These are phyloP conservation scores for Wickerhamomyces sp. DNA, from an alignment of 1,139 yeast species.

Conservation along the genomic window DNA sequence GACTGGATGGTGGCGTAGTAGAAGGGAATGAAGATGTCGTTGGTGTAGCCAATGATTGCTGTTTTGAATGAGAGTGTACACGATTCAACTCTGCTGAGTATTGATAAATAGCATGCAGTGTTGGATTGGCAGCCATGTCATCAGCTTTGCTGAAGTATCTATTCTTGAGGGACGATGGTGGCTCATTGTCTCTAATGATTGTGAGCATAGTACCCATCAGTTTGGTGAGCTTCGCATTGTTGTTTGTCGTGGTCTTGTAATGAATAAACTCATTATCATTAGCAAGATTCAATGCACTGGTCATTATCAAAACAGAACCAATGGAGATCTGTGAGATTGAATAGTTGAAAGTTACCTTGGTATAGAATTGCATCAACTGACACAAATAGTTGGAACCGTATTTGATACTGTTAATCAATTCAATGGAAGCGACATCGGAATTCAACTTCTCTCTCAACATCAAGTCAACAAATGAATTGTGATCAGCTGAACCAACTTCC, in stretches of 20 bases:
- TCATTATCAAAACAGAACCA: conserved; percentile 36
- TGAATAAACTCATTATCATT: conserved; percentile 8
- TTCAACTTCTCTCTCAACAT: conserved; percentile 31
- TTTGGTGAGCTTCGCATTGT: conserved; percentile 3
- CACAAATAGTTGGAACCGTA: conserved; percentile 56
- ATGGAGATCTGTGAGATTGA: conserved; percentile 53
- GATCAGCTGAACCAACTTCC: conserved; percentile 53
- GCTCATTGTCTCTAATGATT: conserved; percentile 6
- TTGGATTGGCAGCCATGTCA: conserved; percentile 9
- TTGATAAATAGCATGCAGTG: conserved; percentile 7
- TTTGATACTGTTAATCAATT: conserved; percentile 42
- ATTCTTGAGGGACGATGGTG: conserved; percentile 18
- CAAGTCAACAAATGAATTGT: conserved; percentile 58
- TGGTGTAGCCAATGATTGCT: conserved; percentile 3
- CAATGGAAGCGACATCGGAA: conserved; percentile 18
- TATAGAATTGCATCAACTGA: conserved; percentile 60
- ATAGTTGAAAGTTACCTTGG: conserved; percentile 50
- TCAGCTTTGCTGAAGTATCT: conserved; percentile 14
- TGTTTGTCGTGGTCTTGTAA: conserved; percentile 4
- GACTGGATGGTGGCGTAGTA: conserved; percentile 2
- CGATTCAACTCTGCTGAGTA: conserved; percentile 14
- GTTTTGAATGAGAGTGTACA: neutral
- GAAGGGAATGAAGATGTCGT: neutral
- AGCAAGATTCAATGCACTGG: conserved; percentile 11
- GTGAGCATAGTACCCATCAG: conserved; percentile 8